Evolutionary conservation across 129 eudicot genomes (phyloP).

Genomic region (carrot (Daucus carota)): DNA sequence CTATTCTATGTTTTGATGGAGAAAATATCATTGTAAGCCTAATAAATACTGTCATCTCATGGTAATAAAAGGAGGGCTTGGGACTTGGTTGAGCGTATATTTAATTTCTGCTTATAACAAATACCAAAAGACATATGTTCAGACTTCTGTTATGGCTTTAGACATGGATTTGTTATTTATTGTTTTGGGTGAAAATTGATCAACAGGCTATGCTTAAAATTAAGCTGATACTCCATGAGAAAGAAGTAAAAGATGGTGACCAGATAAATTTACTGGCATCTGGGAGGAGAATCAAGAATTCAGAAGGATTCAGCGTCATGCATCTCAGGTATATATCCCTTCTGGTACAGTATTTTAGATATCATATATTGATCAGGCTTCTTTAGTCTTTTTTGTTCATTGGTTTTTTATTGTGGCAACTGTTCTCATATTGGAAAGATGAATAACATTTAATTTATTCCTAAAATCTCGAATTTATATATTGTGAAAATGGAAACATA

Average conservation of each 20-base stretch:
- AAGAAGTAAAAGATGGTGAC: conserved; percentile 19
- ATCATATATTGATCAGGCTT: neutral
- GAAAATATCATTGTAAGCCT: neutral
- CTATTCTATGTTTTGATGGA: neutral
- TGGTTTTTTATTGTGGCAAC: neutral
- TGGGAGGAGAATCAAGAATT: neutral
- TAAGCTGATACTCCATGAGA: conserved; percentile 35
- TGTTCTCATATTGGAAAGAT: neutral
- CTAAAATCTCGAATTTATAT: neutral
- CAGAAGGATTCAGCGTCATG: conserved; percentile 14
- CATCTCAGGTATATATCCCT: conserved; percentile 28
- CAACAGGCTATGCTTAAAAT: conserved; percentile 57
- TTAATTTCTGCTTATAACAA: neutral
- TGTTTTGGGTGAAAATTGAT: neutral
- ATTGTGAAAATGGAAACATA: neutral
- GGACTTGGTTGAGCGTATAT: neutral
- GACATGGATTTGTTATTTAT: neutral
- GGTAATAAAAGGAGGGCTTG: neutral
- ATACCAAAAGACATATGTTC: neutral
- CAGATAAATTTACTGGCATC: conserved; percentile 13
- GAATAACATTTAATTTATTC: neutral
- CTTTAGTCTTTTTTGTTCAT: neutral
- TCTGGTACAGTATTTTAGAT: neutral
- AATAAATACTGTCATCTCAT: neutral
- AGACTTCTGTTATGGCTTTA: neutral